Evolutionary conservation across 306 rosid species (phyloP).

Genomic region (Medicago lupulina): DNA sequence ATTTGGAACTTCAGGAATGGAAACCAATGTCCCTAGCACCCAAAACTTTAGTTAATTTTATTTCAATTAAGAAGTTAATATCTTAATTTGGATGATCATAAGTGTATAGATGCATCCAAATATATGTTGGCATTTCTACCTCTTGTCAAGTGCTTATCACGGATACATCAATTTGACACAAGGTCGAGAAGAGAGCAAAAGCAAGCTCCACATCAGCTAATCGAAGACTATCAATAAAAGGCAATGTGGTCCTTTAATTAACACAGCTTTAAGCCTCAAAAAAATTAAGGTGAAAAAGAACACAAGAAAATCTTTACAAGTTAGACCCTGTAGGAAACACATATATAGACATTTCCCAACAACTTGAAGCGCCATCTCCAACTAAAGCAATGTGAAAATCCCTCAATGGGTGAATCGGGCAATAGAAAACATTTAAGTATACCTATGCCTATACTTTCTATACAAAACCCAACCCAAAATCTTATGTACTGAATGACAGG

Average conservation of each 20-base stretch:
- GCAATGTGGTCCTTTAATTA: conserved; percentile 17
- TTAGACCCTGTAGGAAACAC: conserved; percentile 32
- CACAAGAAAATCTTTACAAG: conserved; percentile 18
- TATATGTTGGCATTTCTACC: not conserved
- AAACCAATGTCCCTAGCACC: too few relatives aligned
- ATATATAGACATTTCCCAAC: conserved; percentile 34
- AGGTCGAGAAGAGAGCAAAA: not conserved
- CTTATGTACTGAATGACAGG: conserved; percentile 40
- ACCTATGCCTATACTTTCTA: conserved; percentile 39
- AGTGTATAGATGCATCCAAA: not conserved
- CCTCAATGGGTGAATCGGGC: conserved; percentile 29
- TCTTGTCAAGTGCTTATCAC: not conserved
- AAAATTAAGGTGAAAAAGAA: conserved; percentile 1
- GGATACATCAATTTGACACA: not conserved
- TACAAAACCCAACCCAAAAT: conserved; percentile 48
- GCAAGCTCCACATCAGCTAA: not conserved
- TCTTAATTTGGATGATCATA: not conserved
- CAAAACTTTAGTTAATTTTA: not conserved
- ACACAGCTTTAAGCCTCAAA: conserved; percentile 3
- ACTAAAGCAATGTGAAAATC: conserved; percentile 31
- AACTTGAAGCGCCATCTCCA: conserved; percentile 2
- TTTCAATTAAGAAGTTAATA: not conserved
- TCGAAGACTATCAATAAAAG: not conserved
- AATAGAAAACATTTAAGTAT: conserved; percentile 29
- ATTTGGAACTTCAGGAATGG: too few relatives aligned